Percentiles rank a stretch among this genome's conserved stretches.
Conservation (phyloP, 495 filamentous ascomycete genomes). For the Daldinia decipiens region DNA sequence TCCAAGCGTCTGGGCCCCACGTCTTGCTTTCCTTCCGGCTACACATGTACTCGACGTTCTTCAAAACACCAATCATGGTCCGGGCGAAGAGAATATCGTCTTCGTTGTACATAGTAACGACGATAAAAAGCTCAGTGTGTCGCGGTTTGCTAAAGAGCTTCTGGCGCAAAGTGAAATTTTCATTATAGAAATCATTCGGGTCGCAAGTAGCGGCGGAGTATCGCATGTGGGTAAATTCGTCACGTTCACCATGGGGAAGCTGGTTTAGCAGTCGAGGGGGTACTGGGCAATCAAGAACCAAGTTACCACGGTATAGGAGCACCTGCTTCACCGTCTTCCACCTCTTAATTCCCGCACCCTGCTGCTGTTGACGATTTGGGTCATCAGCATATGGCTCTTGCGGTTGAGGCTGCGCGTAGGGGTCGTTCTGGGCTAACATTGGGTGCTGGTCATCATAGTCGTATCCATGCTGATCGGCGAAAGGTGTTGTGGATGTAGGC, state of each 20-base stretch:
- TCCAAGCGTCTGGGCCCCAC: constrained; percentile 99
- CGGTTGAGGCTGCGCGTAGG: constrained; percentile 47
- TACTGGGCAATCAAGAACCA: constrained; percentile 97
- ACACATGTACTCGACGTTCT: constrained; percentile 98
- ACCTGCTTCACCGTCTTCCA: constrained; percentile 99
- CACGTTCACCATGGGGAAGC: constrained; percentile 88
- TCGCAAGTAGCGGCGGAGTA: constrained; percentile 98
- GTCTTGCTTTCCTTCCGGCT: constrained; percentile 89
- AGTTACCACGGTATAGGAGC: constrained; percentile 93
- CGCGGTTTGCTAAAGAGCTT: constrained; percentile 91
- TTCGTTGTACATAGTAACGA: constrained; percentile 99
- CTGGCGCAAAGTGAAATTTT: constrained; percentile 94
- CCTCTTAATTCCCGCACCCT: constrained; percentile 74
- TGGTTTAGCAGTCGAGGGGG: constrained; percentile 87
- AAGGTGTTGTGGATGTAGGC: constrained; percentile 51
- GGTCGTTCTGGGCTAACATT: constrained; percentile 61
- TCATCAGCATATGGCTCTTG: constrained; percentile 62
- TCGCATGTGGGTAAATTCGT: constrained; percentile 99
- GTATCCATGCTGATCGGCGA: constrained; percentile 66
- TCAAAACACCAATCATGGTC: constrained; percentile 97
- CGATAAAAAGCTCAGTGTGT: constrained; percentile 97
- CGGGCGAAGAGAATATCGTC: constrained; percentile 96
- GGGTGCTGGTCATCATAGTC: constrained; percentile 62
- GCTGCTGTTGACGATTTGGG: constrained; percentile 63
- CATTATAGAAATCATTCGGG: constrained; percentile 82